These are phyloP conservation scores for Pleoardoris graminearum DNA, from an alignment of 2,329 filamentous ascomycete genomes.

Conservation along the genomic window DNA sequence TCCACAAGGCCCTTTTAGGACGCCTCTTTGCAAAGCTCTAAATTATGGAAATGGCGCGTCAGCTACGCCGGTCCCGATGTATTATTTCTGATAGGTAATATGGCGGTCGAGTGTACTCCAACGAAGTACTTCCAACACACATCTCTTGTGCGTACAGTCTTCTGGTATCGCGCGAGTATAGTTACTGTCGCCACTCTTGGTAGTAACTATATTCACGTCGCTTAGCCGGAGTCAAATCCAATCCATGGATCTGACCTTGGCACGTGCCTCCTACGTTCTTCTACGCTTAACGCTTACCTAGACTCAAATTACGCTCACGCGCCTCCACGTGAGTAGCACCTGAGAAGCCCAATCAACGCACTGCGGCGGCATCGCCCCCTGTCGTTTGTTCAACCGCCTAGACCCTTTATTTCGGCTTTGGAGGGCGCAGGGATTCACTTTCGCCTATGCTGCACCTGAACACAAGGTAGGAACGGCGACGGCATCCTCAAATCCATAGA, in stretches of 20 bases:
- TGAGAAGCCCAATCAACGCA: not conserved
- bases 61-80: too few relatives aligned
- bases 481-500: not conserved
- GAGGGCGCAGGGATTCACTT: not conserved
- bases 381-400: not conserved
- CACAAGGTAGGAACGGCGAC: not conserved
- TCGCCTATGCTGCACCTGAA: not conserved
- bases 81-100: too few relatives aligned
- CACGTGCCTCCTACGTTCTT: not conserved
- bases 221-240: not conserved
- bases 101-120: not conserved
- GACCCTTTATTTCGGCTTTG: not conserved
- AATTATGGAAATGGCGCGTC: too few relatives aligned
- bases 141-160: not conserved
- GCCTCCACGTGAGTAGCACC: not conserved
- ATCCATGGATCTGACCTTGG: not conserved
- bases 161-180: not conserved
- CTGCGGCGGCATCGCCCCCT: not conserved
- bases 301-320: conserved; percentile 2
- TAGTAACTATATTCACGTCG: not conserved
- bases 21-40: not conserved
- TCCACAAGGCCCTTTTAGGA: not conserved
- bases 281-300: not conserved
- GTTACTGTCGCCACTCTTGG: not conserved
- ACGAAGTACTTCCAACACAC: not conserved